Base-by-base conservation (phyloP, 441 rosid species). In the Lepidium campestre region DNA sequence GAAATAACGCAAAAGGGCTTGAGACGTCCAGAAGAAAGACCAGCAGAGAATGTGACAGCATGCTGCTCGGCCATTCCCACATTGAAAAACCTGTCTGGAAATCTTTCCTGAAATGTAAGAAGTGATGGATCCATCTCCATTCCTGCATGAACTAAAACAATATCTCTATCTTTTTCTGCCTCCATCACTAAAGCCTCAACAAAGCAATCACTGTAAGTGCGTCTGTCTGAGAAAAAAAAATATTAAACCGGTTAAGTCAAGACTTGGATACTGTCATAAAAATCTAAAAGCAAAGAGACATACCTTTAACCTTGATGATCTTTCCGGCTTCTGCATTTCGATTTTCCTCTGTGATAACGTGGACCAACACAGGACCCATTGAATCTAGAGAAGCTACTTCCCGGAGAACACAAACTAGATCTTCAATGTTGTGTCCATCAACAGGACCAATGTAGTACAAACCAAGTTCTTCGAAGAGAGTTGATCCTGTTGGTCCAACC, bases 31-130 rank as follows among this genome's bases (percentile, higher is more conserved):
- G 94, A 85, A 14, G 96, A 77, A 66, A 93, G 82, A 68, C 98
- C 97, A 55, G 97, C 93, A 22, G 97, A 84, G 82, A 93, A 93
- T 67, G 98, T 93, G 65, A 90, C 96, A 40, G 96, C 96, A 47
- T 90, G 97, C 66, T 93, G 97, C 70, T 93, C 98, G 34, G 96
- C 94, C 91, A 93, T 87, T 75, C 96, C 96, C 47, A 90, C 90
- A 72, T 88, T 92, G 27, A 90, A 93, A 76, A 75, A 93, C 55
- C 71, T 80, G 31, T 87, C 91, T 4, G 93, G 87, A 57, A 88
- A 90, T 58, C 81, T 85, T 67, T 88, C 89, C 65, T 69, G 94
- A 80, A 90, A 83, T 53, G 77, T 74, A 42, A 65, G 73, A 71
- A 93, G 82, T 12, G 93, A 75, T 35, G 88, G 77, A 69, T 90